Evolutionary conservation across 1,139 yeast species (phyloP).

Genomic region (Suhomyces panamericanus): DNA sequence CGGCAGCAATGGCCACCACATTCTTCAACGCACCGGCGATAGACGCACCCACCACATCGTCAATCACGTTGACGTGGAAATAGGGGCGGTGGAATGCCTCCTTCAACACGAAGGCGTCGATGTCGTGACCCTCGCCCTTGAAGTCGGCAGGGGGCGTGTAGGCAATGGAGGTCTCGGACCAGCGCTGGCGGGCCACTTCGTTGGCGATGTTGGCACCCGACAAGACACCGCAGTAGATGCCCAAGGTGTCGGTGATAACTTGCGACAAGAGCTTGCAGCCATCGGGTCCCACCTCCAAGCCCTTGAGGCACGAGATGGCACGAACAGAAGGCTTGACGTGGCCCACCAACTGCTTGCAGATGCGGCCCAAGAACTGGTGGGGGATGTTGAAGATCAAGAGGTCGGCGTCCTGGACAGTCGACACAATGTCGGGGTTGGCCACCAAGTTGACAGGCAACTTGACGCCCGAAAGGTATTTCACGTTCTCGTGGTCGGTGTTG

Average conservation of each 20-base stretch:
- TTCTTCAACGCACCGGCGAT: constrained; percentile 54
- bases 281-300: constrained; percentile 46
- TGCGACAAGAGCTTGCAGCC: constrained; percentile 50
- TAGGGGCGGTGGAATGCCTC: constrained; percentile 49
- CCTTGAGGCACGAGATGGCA: constrained; percentile 51
- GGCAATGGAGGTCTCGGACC: constrained; percentile 53
- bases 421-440: constrained; percentile 42
- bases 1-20: constrained; percentile 50
- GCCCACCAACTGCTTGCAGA: constrained; percentile 42
- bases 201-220: constrained; percentile 53
- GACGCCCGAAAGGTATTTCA: constrained; percentile 47
- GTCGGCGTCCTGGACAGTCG: constrained; percentile 45
- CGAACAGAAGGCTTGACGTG: constrained; percentile 39
- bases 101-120: constrained; percentile 42
- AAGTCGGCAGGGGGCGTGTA: constrained; percentile 42
- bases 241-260: constrained; percentile 46
- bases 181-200: constrained; percentile 47
- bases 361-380: constrained; percentile 47
- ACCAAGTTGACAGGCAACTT: constrained; percentile 43
- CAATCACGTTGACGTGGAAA: constrained; percentile 50
- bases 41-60: constrained; percentile 50
- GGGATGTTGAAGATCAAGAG: constrained; percentile 49
- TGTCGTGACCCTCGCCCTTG: constrained; percentile 44
- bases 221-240: constrained; percentile 47
- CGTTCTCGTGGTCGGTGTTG: constrained; percentile 46